A percentile compares a stretch with the other conserved stretches of the same genome.
Conservation (phyloP, 1,139 yeast species). For the Candida pseudocylindracea region DNA sequence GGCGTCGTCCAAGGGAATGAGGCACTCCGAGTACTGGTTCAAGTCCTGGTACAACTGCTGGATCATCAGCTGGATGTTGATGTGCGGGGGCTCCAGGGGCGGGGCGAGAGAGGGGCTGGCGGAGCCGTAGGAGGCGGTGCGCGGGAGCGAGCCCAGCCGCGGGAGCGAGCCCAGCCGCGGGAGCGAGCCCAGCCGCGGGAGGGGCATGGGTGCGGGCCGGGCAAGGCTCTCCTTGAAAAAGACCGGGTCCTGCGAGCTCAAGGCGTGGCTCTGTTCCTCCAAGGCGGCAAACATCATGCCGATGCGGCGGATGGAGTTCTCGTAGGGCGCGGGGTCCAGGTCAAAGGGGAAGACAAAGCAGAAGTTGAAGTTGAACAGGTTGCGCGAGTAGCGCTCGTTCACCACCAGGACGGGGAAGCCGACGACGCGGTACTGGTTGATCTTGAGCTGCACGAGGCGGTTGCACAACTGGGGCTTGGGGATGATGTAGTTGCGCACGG, state of each 20-base stretch:
- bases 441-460: conserved; percentile 50
- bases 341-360: conserved; percentile 78
- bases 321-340: conserved; percentile 69
- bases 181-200: too few species aligned
- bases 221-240: conserved; percentile 6
- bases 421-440: conserved; percentile 46
- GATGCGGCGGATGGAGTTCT: conserved; percentile 60
- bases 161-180: too few species aligned
- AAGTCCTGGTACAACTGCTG: conserved; percentile 85
- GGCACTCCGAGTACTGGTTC: conserved; percentile 86
- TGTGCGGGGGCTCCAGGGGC: conserved; percentile 5
- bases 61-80: conserved; percentile 55
- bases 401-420: conserved; percentile 85
- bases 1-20: conserved; percentile 79
- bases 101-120: not conserved
- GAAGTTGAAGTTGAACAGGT: conserved; percentile 80
- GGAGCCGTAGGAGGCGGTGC: too few species aligned
- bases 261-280: conserved; percentile 68
- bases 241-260: conserved; percentile 29
- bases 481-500: conserved; percentile 72
- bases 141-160: too few species aligned
- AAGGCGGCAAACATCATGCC: conserved; percentile 80
- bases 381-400: conserved; percentile 59
- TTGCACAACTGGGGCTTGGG: conserved; percentile 90
- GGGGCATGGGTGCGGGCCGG: not conserved